These are phyloP conservation scores for Candida silvatica DNA, from an alignment of 805 yeast genomes.

Conservation along the genomic window DNA sequence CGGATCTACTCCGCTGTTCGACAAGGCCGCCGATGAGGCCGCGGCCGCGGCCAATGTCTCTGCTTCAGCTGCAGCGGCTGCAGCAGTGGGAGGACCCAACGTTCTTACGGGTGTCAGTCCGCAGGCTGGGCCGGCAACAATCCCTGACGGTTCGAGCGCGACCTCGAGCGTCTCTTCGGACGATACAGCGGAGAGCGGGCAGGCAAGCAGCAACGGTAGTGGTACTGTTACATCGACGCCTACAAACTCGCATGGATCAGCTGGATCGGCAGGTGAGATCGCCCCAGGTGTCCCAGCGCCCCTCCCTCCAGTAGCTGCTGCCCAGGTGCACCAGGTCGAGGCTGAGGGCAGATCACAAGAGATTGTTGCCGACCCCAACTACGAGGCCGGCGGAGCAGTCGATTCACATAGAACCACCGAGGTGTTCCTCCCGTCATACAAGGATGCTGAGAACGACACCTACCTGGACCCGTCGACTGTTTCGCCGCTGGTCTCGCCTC, in stretches of 20 bases:
- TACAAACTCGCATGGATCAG: no score
- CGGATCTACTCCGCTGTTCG: slow-evolving; percentile 8
- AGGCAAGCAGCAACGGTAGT: no score
- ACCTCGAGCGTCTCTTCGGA: no score
- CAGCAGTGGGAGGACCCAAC: background rate
- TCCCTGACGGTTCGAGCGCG: background rate
- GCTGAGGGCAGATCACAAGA: background rate
- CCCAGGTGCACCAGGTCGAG: background rate
- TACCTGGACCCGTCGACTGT: slow-evolving; percentile 10
- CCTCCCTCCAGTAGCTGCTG: no score
- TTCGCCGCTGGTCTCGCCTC: slow-evolving; percentile 1
- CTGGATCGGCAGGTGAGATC: no score
- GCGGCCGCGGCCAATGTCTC: background rate
- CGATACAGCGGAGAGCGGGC: no score
- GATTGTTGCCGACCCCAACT: slow-evolving; percentile 10
- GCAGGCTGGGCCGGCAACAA: no score
- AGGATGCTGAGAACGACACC: slow-evolving; percentile 13
- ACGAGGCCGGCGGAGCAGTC: slow-evolving; percentile 11
- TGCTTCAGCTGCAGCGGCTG: background rate
- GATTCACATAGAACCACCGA: slow-evolving; percentile 9
- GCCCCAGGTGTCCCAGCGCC: no score
- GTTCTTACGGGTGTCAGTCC: background rate
- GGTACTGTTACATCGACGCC: no score
- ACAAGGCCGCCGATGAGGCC: background rate
- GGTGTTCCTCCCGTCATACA: slow-evolving; percentile 17